Percentiles rank a stretch among this genome's conserved stretches.
Conservation (phyloP, 352 stramenopile genomes). For the Phytophthora pseudosyringae region DNA sequence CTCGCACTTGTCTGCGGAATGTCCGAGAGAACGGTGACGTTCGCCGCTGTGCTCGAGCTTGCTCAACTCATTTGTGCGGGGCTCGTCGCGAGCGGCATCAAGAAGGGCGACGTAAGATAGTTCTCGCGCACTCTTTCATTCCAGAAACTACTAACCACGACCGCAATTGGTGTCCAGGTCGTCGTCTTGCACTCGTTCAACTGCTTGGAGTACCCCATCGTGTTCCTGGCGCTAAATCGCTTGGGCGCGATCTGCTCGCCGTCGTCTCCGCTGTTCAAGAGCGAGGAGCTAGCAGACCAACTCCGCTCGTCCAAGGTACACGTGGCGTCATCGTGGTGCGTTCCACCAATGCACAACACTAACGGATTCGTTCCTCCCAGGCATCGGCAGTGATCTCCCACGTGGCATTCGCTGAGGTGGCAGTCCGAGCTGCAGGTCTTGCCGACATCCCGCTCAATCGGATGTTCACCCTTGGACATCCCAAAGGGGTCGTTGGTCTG, state of each 20-base stretch:
- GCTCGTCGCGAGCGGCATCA: slow-evolving; percentile 42
- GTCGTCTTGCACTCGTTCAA: slow-evolving; percentile 59
- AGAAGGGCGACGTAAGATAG: slow-evolving; percentile 50
- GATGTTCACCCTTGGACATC: slow-evolving; percentile 39
- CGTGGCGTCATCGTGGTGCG: too few relatives aligned
- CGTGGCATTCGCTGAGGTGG: slow-evolving; percentile 30
- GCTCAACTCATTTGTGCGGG: slow-evolving; percentile 36
- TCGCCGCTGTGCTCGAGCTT: slow-evolving; percentile 32
- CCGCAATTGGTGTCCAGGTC: slow-evolving; percentile 24
- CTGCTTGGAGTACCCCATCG: slow-evolving; percentile 58
- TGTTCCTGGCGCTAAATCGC: slow-evolving; percentile 53
- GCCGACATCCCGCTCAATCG: slow-evolving; percentile 9
- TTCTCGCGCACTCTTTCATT: background rate
- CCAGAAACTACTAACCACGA: background rate
- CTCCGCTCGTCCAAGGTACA: slow-evolving; percentile 39
- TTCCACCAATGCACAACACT: background rate
- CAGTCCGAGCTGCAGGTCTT: slow-evolving; percentile 28
- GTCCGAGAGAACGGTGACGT: slow-evolving; percentile 43
- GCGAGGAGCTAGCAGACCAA: slow-evolving; percentile 45
- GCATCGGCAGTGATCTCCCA: slow-evolving; percentile 42
- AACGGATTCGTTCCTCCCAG: slow-evolving; percentile 6
- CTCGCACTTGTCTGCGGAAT: slow-evolving; percentile 49
- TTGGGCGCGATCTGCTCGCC: slow-evolving; percentile 53
- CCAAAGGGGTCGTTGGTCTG: slow-evolving; percentile 5
- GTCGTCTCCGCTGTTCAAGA: slow-evolving; percentile 44